phyloP scores from a whole-genome alignment of 1,139 yeast species.

The Yamadazyma atlantica region DNA sequence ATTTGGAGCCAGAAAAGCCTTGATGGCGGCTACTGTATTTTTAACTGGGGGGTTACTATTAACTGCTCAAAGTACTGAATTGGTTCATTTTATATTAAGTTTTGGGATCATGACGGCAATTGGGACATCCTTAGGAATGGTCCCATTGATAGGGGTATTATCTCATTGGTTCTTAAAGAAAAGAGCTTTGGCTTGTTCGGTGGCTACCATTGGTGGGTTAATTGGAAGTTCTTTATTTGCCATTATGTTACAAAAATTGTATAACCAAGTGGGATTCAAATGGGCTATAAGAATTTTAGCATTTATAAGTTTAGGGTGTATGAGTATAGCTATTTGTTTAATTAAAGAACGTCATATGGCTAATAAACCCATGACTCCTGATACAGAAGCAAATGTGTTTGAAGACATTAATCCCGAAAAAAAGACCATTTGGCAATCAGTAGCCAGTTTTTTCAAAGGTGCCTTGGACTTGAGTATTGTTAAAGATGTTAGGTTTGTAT shows the following conservation, averaged over 20 bases:
- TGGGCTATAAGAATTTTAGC: constrained; percentile 65
- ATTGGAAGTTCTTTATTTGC: constrained; percentile 64
- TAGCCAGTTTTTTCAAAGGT: constrained; percentile 20
- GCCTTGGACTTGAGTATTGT: constrained; percentile 43
- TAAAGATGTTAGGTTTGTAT: constrained; percentile 38
- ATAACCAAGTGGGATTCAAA: constrained; percentile 49
- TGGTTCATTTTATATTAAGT: constrained; percentile 60
- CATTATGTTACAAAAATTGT: constrained; percentile 49
- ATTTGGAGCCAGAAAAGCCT: constrained; percentile 50
- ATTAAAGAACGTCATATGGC: constrained; percentile 40
- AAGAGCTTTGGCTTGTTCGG: constrained; percentile 56
- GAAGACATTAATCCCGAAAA: constrained; percentile 1
- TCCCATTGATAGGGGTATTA: constrained; percentile 58
- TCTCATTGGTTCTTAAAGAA: constrained; percentile 61
- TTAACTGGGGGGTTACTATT: constrained; percentile 50
- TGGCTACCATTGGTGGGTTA: constrained; percentile 63
- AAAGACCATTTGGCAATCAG: background rate
- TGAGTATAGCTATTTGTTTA: constrained; percentile 35
- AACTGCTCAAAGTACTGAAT: constrained; percentile 50
- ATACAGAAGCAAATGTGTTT: background rate
- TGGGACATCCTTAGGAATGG: constrained; percentile 57
- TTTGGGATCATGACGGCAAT: constrained; percentile 57
- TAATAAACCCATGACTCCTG: background rate
- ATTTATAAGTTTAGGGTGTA: constrained; percentile 43
- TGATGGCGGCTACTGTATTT: constrained; percentile 46